Base-by-base conservation (phyloP, 2,329 filamentous ascomycete genomes). In the Coniochaeta ligniaria region DNA sequence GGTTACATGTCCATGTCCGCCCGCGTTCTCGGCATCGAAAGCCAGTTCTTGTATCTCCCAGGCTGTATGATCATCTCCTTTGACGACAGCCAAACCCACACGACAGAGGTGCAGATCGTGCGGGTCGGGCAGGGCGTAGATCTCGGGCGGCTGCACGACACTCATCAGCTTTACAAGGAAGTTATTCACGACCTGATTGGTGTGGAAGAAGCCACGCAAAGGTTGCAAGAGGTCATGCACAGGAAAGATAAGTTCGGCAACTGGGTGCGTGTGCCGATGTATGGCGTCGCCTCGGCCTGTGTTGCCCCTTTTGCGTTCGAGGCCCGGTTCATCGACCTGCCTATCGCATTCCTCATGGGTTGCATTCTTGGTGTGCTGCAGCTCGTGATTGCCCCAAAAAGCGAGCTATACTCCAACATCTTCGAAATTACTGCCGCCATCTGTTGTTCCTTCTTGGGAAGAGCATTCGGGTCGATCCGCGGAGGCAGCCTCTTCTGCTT, bases 41-140 rank as follows among this genome's bases (percentile, higher is more conserved):
- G 89, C 6, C 92, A 96, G 68, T 96, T 95, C 67, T 77, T 96
- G 24, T 97, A 96, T 71, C 85, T 96, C 33, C 92, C 93, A 0
- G 91, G 91, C 0, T 96, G 91, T 69, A 97, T 97, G 93, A 90
- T 97, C 60, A 89, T 96, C 70, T 94, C 91, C 5, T 96, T 97
- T 69, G 92, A 90, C 68, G 90, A 94, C 72, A 79, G 75, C 64
- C 74, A 75, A 0, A 91, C 89, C 0, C 89, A 92, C 68, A 92
- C 90, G 0, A 88, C 88, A n/a, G 89, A 92, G 70, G 89, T 92
- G 63, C 90, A 91, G 74, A 81, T 92, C 35, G 86, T 92, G 7
- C 83, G 87, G 4, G 82, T 85, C 0, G 75, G 76, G 0, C 88
- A 91, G 67, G 89, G 88, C 1, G 81, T 93, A 11, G 86, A 93